Conservation (phyloP, 2,329 filamentous ascomycete genomes). For the Penicillium sp. region DNA sequence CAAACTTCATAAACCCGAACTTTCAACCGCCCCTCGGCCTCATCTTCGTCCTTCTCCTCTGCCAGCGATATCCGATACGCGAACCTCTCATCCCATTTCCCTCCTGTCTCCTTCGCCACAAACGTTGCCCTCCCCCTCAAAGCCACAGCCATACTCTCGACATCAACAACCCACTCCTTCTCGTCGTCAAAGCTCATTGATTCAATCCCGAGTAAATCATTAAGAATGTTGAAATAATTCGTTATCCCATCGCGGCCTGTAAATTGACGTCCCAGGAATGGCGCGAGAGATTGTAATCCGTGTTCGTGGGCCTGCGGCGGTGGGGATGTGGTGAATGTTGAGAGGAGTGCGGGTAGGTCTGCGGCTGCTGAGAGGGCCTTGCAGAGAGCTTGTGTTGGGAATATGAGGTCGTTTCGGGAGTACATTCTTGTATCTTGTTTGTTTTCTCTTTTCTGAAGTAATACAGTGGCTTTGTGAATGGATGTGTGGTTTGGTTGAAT, state of each 20-base stretch:
- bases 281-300: constrained; percentile 45
- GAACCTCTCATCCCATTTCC: constrained; percentile 50
- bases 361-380: constrained; percentile 34
- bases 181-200: constrained; percentile 44
- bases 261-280: constrained; percentile 50
- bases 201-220: constrained; percentile 37
- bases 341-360: constrained; percentile 33
- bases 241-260: constrained; percentile 39
- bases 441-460: constrained; percentile 3
- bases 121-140: constrained; percentile 43
- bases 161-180: constrained; percentile 45
- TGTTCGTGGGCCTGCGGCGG: constrained; percentile 41
- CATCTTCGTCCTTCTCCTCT: constrained; percentile 25
- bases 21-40: constrained; percentile 26
- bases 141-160: constrained; percentile 35
- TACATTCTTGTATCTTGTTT: constrained; percentile 21
- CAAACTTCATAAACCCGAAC: constrained; percentile 49
- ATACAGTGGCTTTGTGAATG: background rate
- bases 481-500: background rate
- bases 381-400: constrained; percentile 35
- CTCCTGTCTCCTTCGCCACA: constrained; percentile 37
- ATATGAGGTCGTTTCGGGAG: constrained; percentile 23
- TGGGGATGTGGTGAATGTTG: constrained; percentile 40
- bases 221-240: constrained; percentile 44
- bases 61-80: constrained; percentile 44